These are phyloP conservation scores for Anisogramma anomala DNA, from an alignment of 2,329 filamentous ascomycete genomes.

Conservation along the genomic window DNA sequence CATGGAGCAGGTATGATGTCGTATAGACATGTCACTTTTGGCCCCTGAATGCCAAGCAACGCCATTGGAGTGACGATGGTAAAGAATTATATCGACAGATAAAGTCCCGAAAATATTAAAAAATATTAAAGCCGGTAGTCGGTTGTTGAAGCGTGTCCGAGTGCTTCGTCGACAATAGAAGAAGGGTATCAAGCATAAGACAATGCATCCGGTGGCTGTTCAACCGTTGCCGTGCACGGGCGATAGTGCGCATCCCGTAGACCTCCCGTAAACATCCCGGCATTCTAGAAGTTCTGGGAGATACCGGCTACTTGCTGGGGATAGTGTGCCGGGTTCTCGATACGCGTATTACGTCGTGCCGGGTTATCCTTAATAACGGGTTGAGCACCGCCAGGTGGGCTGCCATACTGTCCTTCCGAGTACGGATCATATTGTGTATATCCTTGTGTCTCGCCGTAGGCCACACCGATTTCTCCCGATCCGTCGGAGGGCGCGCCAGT, in stretches of 20 bases:
- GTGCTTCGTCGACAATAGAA: constrained; percentile 5
- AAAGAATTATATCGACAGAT: constrained; percentile 4
- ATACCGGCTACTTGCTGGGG: constrained; percentile 91
- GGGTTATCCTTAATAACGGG: constrained; percentile 90
- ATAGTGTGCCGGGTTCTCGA: constrained; percentile 81
- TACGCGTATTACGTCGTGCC: constrained; percentile 83
- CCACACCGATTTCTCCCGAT: constrained; percentile 40
- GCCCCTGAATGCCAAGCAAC: constrained; percentile 5
- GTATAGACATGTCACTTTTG: background rate
- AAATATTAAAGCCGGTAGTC: constrained; percentile 13
- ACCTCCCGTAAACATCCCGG: background rate
- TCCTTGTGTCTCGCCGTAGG: constrained; percentile 38
- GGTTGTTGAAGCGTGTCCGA: constrained; percentile 4
- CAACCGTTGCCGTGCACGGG: constrained; percentile 5
- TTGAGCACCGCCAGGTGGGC: constrained; percentile 34
- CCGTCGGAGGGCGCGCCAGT: constrained; percentile 63
- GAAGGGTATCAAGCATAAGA: constrained; percentile 14
- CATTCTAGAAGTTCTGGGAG: constrained; percentile 89
- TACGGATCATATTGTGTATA: constrained; percentile 54
- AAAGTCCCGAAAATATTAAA: constrained; percentile 4
- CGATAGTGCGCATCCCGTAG: background rate
- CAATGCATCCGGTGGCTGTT: constrained; percentile 2
- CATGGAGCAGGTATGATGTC: background rate
- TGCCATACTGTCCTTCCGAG: constrained; percentile 29
- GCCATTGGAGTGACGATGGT: constrained; percentile 1